Percentiles rank a stretch among this genome's conserved stretches.
Conservation (phyloP, 2,329 filamentous ascomycete genomes). For the Fusarium sp. region DNA sequence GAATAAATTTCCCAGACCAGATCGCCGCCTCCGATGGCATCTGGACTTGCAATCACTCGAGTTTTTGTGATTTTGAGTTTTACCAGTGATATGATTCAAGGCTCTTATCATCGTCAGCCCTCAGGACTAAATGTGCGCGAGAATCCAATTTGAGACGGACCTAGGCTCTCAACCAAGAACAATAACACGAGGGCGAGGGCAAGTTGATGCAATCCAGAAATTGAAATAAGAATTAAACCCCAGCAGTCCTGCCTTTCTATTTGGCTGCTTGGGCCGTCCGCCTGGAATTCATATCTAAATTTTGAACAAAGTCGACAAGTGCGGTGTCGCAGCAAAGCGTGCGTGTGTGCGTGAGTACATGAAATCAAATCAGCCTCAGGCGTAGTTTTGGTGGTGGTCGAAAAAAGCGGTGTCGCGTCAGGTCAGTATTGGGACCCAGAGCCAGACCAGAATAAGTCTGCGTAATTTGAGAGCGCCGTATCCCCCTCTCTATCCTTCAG, state of each 20-base stretch:
- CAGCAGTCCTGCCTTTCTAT: constrained; percentile 2
- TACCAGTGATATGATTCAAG: neutral
- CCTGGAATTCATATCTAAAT: constrained; percentile 21
- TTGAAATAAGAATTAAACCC: constrained; percentile 28
- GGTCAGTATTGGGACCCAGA: neutral
- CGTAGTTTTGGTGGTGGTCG: constrained; percentile 15
- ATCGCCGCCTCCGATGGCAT: neutral
- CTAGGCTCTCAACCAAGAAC: neutral
- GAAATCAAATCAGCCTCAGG: constrained; percentile 14
- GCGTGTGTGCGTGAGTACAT: constrained; percentile 20
- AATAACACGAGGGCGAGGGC: neutral
- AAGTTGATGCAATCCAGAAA: constrained; percentile 11
- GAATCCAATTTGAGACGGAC: neutral
- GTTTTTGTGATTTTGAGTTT: neutral
- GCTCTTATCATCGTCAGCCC: neutral
- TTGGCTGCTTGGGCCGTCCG: neutral
- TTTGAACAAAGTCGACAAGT: constrained; percentile 9
- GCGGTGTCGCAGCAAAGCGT: neutral
- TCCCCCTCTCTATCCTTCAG: constrained; percentile 24
- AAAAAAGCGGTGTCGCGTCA: constrained; percentile 31
- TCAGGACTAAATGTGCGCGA: neutral
- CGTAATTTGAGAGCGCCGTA: constrained; percentile 2
- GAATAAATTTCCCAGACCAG: neutral
- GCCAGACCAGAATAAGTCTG: constrained; percentile 23
- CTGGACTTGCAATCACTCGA: neutral